Evolutionary conservation across 169 alveolate species (phyloP), one percentile per base, ranked within the genome.

Genomic region (Eimeria falciformis): DNA sequence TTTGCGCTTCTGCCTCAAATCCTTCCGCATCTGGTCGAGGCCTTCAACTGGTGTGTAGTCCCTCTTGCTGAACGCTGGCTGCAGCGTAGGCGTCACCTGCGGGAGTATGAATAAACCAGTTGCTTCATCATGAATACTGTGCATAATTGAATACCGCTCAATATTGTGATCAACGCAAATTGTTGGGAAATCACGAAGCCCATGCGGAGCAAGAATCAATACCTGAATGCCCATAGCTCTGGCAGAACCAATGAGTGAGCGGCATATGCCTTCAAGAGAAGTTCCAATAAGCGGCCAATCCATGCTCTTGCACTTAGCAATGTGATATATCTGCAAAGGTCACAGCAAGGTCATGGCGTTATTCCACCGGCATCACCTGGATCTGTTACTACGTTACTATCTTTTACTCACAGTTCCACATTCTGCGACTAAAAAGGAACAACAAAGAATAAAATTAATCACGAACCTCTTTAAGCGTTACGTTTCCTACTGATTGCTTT

Each of bases 231-330:
- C 85, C 53, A 73, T 29, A 12, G 94, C 91, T 47, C 75, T 55
- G 27, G 71, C 91, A 23, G 90, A 90, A 92, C 97, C 95, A 71
- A 94, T 94, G 29, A 94, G 90, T 29, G 93, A 93, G 40, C 90
- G 81, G 88, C 95, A 93, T 25, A 93, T 91, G 47, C 95, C 92
- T 46, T 94, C 91, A 27, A 95, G 93, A 14, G 97, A 95, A 66
- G 94, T 47, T 29, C 97, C 97, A 69, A 96, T 95, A 68, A 95
- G 85, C 0, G 97, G 97, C 62, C 97, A 97, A 87, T 96, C 98
- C 98, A 96, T 96, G 78, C 96, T 91, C 71, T 96, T 96, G 94
- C 97, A 95, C 69, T 95, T 96, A 18, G 98, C 98, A 56, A 96
- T 96, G 82, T 96, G 98, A 73, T 95, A 96, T 25, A 96, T 96